These are phyloP conservation scores for Aspergillus sp. DNA, from an alignment of 2,329 filamentous ascomycete species.

Conservation along the genomic window DNA sequence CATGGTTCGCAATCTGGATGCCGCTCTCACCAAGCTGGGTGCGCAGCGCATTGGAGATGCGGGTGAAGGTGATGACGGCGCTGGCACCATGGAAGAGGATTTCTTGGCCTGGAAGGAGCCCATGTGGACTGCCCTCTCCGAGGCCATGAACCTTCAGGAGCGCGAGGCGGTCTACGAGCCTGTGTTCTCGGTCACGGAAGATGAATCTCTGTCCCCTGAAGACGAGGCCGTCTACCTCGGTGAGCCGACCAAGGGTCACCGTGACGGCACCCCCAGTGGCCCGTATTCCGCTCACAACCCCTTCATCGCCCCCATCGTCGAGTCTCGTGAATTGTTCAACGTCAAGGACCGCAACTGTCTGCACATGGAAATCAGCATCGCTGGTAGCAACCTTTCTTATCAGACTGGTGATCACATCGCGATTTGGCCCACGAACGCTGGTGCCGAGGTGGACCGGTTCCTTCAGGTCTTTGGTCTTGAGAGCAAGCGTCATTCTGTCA, in stretches of 20 bases:
- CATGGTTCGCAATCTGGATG: constrained; percentile 91
- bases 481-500: constrained; percentile 75
- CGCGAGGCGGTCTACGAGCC: constrained; percentile 96
- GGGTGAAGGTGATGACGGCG: constrained; percentile 95
- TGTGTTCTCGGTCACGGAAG: constrained; percentile 77
- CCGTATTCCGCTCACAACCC: constrained; percentile 97
- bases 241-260: constrained; percentile 93
- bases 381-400: constrained; percentile 84
- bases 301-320: constrained; percentile 87
- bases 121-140: constrained; percentile 86
- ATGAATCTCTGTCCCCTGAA: constrained; percentile 69
- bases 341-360: constrained; percentile 91
- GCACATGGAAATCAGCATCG: constrained; percentile 92
- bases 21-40: constrained; percentile 75
- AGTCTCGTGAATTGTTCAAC: constrained; percentile 87
- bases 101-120: constrained; percentile 99
- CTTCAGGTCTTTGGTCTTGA: constrained; percentile 72
- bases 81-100: constrained; percentile 99
- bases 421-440: constrained; percentile 94
- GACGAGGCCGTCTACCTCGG: constrained; percentile 85
- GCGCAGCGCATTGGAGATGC: constrained; percentile 80
- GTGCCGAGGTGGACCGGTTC: constrained; percentile 87
- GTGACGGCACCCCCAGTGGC: constrained; percentile 77
- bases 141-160: constrained; percentile 86
- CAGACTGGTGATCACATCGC: constrained; percentile 97